phyloP scores from a whole-genome alignment of 495 filamentous ascomycete genomes.

The Lasiosphaeris hirsuta region DNA sequence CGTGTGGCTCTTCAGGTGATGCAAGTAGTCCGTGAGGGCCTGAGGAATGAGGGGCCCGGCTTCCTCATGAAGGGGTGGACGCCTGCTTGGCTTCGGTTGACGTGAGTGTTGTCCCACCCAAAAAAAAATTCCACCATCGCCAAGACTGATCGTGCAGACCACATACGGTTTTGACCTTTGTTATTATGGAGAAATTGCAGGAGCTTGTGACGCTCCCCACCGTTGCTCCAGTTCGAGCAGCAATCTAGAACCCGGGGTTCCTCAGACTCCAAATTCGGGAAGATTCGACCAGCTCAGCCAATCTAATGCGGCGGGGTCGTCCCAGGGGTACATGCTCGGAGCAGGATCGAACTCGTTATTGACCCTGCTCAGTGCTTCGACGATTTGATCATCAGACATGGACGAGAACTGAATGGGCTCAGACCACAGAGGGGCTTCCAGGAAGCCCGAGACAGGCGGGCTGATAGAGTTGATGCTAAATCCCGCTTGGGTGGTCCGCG shows the following conservation, averaged over 20 bases:
- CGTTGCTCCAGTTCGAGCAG: conserved; percentile 2
- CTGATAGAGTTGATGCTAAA: conserved; percentile 20
- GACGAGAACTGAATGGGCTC: conserved; percentile 62
- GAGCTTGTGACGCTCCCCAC: conserved; percentile 12
- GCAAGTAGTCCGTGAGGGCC: conserved; percentile 25
- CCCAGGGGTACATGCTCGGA: conserved; percentile 49
- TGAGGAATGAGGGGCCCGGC: conserved; percentile 31
- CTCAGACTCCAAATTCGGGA: conserved; percentile 34
- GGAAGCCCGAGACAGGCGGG: conserved; percentile 20
- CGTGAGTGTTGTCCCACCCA: conserved; percentile 21
- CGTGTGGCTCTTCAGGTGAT: conserved; percentile 16
- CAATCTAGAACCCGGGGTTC: not conserved
- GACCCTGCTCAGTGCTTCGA: conserved; percentile 58
- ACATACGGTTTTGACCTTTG: conserved; percentile 39
- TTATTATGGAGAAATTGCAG: conserved; percentile 41
- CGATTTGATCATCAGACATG: conserved; percentile 64
- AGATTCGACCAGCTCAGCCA: conserved; percentile 60
- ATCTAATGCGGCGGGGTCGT: conserved; percentile 54
- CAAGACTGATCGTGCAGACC: conserved; percentile 22
- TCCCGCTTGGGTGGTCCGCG: conserved; percentile 10
- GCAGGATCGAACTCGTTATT: conserved; percentile 54
- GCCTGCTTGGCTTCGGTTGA: conserved; percentile 38
- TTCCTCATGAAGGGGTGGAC: conserved; percentile 45
- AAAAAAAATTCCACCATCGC: not conserved
- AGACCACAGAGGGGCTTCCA: conserved; percentile 37